Evolutionary conservation across 495 filamentous ascomycete genomes (phyloP).

Genomic region (Melanomma pulvis-pyrius): DNA sequence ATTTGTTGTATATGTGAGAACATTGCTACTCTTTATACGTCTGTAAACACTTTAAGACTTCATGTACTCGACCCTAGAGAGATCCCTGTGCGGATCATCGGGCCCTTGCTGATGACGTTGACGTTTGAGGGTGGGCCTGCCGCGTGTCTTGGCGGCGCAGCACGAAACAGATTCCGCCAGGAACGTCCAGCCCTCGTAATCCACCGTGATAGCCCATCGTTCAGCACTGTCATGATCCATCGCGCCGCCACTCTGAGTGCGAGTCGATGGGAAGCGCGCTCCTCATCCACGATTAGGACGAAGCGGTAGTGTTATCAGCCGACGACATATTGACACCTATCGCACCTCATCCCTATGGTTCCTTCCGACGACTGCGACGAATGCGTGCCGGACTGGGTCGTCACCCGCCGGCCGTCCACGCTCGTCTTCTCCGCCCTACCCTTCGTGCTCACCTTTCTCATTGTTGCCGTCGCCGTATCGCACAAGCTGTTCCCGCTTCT

Average conservation of each 20-base stretch:
- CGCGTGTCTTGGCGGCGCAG: neutral
- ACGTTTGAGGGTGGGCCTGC: neutral
- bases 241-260: neutral
- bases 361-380: constrained; percentile 51
- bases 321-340: neutral
- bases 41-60: no score
- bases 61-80: neutral
- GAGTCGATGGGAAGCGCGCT: constrained; percentile 21
- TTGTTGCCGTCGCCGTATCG: constrained; percentile 58
- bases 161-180: constrained; percentile 23
- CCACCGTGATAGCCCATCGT: neutral
- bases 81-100: neutral
- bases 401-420: constrained; percentile 36
- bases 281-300: constrained; percentile 6
- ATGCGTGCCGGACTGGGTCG: constrained; percentile 43
- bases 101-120: neutral
- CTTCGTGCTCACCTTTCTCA: constrained; percentile 64
- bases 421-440: constrained; percentile 56
- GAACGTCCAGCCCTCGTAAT: neutral
- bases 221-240: constrained; percentile 14
- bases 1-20: no score
- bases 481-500: constrained; percentile 67
- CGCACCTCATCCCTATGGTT: constrained; percentile 38
- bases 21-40: no score
- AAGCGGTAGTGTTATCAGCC: constrained; percentile 3